Base-by-base conservation (phyloP, 805 yeast genomes). In the Schwanniomyces polymorphus region DNA sequence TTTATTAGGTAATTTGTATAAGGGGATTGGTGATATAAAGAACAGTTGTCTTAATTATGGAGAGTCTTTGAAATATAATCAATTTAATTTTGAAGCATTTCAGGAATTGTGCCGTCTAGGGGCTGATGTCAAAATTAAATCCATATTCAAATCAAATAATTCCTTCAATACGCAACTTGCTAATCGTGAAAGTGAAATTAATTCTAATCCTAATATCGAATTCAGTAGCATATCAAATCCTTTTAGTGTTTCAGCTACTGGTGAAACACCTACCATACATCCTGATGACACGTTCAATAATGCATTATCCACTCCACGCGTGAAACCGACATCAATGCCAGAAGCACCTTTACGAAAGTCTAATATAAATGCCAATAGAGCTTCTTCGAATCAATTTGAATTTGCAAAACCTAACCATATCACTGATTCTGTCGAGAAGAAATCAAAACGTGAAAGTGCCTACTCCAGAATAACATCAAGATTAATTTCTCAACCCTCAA, bases 61-160 rank as follows among this genome's bases (percentile, higher is more conserved):
- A 0, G 81, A 78, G 53, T 88, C 92, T 0, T 73, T 90, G 47
- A 81, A 82, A 49, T 67, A 76, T 52, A 88, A 94, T 60, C 97
- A 96, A 14, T 88, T 75, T 59, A 76, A 90, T 35, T 90, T 94
- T 80, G 97, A 90, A 60, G 90, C 97, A 0, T 84, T 89, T 52
- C 89, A 85, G 53, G 84, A 85, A 38, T 69, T 94, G 41, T 82
- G 90, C 56, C 74, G 76, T 41, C 69, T 86, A 67, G 94, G 96
- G 10, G 88, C 86, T 16, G 79, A 79, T 48, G 76, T 90, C 16
- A 80, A 82, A 48, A 81, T 85, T 5, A 79, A 79, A 52, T 64
- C 82, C 0, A 70, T 84, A 26, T 84, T 73, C 61, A 76, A 75
- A 47, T 50, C 54, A 25, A 50, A 45, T 35, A 43, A 41, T 16